Conservation (phyloP, 148 eudicot species). For the Suaeda aralocaspica region DNA sequence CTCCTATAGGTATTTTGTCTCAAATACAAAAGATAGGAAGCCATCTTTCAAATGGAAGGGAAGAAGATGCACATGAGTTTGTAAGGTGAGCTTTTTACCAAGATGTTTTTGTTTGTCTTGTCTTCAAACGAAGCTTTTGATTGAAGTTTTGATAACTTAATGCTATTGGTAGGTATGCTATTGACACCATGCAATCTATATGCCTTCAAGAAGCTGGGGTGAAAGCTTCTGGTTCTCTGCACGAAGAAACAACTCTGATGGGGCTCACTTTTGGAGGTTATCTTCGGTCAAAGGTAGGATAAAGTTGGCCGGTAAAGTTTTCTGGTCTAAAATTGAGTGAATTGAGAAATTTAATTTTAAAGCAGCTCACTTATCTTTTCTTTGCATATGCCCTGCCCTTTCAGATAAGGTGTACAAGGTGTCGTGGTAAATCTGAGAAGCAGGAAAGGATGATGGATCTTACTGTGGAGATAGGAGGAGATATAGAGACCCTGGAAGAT, state of each 20-base stretch:
- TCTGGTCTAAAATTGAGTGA: not conserved
- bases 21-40: conserved; percentile 62
- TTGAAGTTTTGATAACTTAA: conserved; percentile 6
- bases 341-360: not conserved
- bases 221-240: conserved; percentile 39
- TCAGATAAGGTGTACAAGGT: conserved; percentile 80
- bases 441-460: conserved; percentile 90
- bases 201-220: conserved; percentile 60
- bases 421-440: conserved; percentile 62
- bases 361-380: not conserved
- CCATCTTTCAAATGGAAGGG: conserved; percentile 62
- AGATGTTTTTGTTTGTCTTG: not conserved
- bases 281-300: conserved; percentile 72
- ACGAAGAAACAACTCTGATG: conserved; percentile 67
- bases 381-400: not conserved
- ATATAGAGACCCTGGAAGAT: conserved; percentile 70
- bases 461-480: conserved; percentile 76
- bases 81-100: conserved; percentile 44
- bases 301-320: not conserved
- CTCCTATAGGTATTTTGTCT: conserved; percentile 60
- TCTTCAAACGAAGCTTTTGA: conserved; percentile 4
- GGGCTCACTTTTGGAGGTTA: conserved; percentile 92
- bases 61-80: conserved; percentile 97
- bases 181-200: conserved; percentile 69
- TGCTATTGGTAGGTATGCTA: conserved; percentile 51